Base-by-base conservation (phyloP, 1,139 yeast genomes). In the Scheffersomyces stambukii region DNA sequence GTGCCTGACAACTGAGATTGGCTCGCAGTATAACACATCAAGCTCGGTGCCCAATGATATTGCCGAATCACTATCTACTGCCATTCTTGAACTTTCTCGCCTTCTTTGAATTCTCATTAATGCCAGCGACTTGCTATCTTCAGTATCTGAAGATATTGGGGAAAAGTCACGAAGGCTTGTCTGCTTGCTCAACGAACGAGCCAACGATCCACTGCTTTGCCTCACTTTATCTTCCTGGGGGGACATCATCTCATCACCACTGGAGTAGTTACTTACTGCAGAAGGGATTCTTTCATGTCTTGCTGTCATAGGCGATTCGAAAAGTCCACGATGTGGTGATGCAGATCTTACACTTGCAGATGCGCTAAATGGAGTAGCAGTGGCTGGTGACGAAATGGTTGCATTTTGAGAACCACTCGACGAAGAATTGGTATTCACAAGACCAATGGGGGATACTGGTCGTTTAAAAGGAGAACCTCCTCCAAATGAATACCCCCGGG, bases 21-120 rank as follows among this genome's bases (percentile, higher is more conserved):
- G 88, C 46, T 88, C 96, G 57, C 96, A 88, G 18, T 86, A 68
- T 28, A 89, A 60, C 3, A 86, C 78, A 51, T 85, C 93, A 36
- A 83, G 30, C 37, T 66, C 64, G 30, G 38, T 23, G 28, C 20
- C 46, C 11, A 31, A 9, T 10, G 33, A 29, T 41, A 29, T 15
- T 8, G n/a, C n/a, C 5, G 28, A 5, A 12, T 24, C 14, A 5
- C 24, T 21, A 27, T 25, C 18, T 8, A 21, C 18, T 12, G 24
- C 28, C 18, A 18, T 24, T 39, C 68, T 49, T 6, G 71, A 54
- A 34, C 75, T 64, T 44, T 72, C 79, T 30, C 86, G 59, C 41
- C 85, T 63, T 37, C 69, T 69, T 31, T 71, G 74, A 1, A 79
- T 75, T 30, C 86, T 56, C 34, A 72, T 51, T 15, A 74, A 52